These are phyloP conservation scores for Cantharellus cinnabarinus DNA, from an alignment of 768 basidiomycete genomes.

Conservation along the genomic window DNA sequence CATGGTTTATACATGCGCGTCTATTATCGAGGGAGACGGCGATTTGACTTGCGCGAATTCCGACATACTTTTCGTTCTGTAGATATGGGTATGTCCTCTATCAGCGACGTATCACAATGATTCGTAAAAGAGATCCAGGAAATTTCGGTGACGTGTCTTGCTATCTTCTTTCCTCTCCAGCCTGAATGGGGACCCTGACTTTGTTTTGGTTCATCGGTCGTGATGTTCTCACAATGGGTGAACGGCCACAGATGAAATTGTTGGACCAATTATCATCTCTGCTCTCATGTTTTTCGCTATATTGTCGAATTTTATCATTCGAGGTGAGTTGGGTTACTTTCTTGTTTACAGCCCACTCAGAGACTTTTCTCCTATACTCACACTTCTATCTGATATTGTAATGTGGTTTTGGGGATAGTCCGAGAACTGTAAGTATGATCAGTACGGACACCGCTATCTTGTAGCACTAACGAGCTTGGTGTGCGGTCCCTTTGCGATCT, in stretches of 20 bases:
- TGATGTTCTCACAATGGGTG: neutral
- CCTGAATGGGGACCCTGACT: no score
- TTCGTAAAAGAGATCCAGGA: constrained; percentile 69
- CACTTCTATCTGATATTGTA: no score
- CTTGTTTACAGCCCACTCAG: neutral
- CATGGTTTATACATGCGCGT: neutral
- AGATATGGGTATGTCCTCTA: constrained; percentile 81
- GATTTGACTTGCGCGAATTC: neutral
- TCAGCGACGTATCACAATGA: constrained; percentile 77
- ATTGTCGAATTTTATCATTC: constrained; percentile 68
- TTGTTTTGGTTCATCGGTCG: neutral
- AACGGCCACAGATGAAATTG: constrained; percentile 39
- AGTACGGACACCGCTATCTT: neutral
- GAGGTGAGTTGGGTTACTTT: constrained; percentile 31
- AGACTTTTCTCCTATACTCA: neutral
- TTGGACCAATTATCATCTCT: constrained; percentile 71
- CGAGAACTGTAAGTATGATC: constrained; percentile 6
- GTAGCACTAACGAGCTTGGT: no score
- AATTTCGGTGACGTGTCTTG: constrained; percentile 48
- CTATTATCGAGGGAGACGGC: neutral
- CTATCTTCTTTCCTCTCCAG: constrained; percentile 1
- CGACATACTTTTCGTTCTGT: neutral
- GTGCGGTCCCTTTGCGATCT: no score
- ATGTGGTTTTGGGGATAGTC: neutral
- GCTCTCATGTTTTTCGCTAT: constrained; percentile 70